A percentile compares a stretch with the other conserved stretches of the same genome.
Evolutionary conservation across 2,329 filamentous ascomycete genomes (phyloP).

Genomic region (Neonectria faginata): DNA sequence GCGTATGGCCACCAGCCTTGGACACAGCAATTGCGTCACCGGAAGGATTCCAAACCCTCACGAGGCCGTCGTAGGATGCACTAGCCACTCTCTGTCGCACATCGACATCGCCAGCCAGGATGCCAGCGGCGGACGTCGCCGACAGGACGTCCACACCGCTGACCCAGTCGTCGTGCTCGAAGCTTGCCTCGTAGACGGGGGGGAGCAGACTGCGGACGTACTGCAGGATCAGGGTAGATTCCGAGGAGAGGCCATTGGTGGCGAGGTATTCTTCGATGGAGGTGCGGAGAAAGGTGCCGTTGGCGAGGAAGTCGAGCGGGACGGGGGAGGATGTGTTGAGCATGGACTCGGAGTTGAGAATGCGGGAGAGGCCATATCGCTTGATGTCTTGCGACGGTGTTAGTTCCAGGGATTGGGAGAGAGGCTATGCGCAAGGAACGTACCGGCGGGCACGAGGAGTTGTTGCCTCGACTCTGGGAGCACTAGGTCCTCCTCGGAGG

Average conservation of each 20-base stretch:
- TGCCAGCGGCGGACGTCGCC: slow-evolving; percentile 69
- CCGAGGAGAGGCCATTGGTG: slow-evolving; percentile 86
- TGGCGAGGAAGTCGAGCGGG: slow-evolving; percentile 94
- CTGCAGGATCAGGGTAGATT: slow-evolving; percentile 88
- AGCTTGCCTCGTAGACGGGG: slow-evolving; percentile 88
- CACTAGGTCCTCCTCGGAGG: slow-evolving; percentile 70
- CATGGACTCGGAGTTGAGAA: slow-evolving; percentile 79
- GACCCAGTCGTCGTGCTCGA: slow-evolving; percentile 98
- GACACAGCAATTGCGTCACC: slow-evolving; percentile 87
- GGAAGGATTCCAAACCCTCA: slow-evolving; percentile 90
- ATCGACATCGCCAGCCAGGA: slow-evolving; percentile 51
- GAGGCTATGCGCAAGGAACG: slow-evolving; percentile 10
- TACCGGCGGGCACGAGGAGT: slow-evolving; percentile 72
- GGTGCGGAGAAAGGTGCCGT: slow-evolving; percentile 90
- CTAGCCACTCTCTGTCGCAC: slow-evolving; percentile 77
- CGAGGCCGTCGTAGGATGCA: slow-evolving; percentile 90
- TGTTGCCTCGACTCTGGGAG: slow-evolving; percentile 72
- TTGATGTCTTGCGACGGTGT: slow-evolving; percentile 64
- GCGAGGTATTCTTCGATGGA: slow-evolving; percentile 92
- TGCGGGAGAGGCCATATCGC: slow-evolving; percentile 76
- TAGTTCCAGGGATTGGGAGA: not conserved
- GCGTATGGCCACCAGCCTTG: slow-evolving; percentile 77
- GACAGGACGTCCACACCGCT: slow-evolving; percentile 87
- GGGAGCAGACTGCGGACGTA: slow-evolving; percentile 94
- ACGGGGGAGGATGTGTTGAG: slow-evolving; percentile 74